Percentiles rank a stretch among this genome's conserved stretches.
These are phyloP conservation scores for Tetrapisispora namnaoensis DNA, from an alignment of 805 yeast species.

Conservation along the genomic window DNA sequence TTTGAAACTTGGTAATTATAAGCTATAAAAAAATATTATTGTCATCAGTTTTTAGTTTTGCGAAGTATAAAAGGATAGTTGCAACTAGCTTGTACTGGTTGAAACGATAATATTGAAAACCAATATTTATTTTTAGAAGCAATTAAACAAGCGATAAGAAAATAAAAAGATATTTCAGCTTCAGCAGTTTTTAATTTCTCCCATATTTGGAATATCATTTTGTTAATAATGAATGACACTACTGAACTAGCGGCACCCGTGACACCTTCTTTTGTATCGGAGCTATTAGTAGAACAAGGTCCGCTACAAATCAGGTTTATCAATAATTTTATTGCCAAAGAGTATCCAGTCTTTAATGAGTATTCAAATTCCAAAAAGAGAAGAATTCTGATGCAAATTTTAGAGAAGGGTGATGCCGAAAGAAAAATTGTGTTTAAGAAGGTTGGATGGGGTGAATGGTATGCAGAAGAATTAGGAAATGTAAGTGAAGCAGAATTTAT, in stretches of 20 bases:
- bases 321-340: slow-evolving; percentile 62
- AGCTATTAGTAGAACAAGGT: slow-evolving; percentile 59
- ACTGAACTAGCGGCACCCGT: slow-evolving; percentile 28
- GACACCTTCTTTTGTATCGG: slow-evolving; percentile 67
- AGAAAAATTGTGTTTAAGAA: slow-evolving; percentile 67
- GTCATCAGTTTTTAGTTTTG: too few species aligned
- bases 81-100: too few species aligned
- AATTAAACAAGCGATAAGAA: too few species aligned
- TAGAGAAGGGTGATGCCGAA: slow-evolving; percentile 57
- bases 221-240: neutral
- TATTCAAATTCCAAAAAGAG: slow-evolving; percentile 82
- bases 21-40: too few species aligned
- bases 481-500: slow-evolving; percentile 23
- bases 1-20: too few species aligned
- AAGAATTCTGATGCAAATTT: slow-evolving; percentile 76
- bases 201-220: too few species aligned
- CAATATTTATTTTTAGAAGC: too few species aligned
- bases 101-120: too few species aligned
- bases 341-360: slow-evolving; percentile 69
- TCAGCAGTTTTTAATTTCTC: too few species aligned
- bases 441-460: slow-evolving; percentile 97
- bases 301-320: slow-evolving; percentile 87
- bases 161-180: too few species aligned
- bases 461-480: slow-evolving; percentile 37
- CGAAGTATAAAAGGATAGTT: too few species aligned